Conservation (phyloP, 2,329 filamentous ascomycete species). For the Chrysosporium queenslandicum region DNA sequence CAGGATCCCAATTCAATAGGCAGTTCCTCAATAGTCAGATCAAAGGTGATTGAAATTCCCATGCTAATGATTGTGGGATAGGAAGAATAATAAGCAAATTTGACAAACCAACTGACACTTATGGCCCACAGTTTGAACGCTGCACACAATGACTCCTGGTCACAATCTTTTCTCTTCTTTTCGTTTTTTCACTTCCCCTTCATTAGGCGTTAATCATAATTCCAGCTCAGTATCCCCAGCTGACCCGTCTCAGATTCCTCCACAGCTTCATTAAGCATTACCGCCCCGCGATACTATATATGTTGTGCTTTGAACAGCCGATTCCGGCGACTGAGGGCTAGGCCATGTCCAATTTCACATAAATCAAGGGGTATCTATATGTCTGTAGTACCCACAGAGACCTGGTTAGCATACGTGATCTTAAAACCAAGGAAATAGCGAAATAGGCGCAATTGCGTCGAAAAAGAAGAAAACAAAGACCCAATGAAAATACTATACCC, state of each 20-base stretch:
- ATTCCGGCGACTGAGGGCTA: neutral
- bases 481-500: constrained; percentile 5
- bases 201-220: neutral
- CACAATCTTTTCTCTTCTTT: neutral
- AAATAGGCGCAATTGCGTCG: neutral
- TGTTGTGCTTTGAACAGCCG: neutral
- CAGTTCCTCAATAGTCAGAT: neutral
- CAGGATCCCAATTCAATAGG: neutral
- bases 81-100: too few species aligned
- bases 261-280: neutral
- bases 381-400: neutral
- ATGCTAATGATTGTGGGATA: neutral
- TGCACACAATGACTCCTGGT: neutral
- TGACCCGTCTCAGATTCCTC: neutral
- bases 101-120: too few species aligned
- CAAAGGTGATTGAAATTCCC: neutral
- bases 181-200: neutral
- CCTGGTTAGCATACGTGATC: constrained; percentile 3
- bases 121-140: neutral
- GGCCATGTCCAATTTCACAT: neutral
- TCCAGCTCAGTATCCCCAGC: neutral
- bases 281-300: neutral
- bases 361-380: neutral
- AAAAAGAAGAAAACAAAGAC: neutral
- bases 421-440: too few species aligned